phyloP scores from a whole-genome alignment of 2,329 filamentous ascomycete species.

The Alternaria infectoria region DNA sequence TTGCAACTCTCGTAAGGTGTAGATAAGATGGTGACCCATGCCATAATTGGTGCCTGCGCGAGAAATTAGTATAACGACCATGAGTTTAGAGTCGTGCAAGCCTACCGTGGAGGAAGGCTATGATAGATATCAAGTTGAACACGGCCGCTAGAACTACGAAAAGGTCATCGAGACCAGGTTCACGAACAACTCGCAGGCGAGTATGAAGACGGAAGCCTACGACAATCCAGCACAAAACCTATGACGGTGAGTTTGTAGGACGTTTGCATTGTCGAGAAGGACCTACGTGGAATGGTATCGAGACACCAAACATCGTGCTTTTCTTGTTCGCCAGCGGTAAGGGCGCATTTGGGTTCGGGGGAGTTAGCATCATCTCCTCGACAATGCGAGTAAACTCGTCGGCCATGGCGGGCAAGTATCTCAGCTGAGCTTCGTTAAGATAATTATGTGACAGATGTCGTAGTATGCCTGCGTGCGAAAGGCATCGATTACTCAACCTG shows the following conservation, averaged over 20 bases:
- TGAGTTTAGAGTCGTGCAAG: not conserved
- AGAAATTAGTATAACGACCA: slow-evolving; percentile 3
- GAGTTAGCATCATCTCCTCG: slow-evolving; percentile 21
- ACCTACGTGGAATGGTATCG: slow-evolving; percentile 37
- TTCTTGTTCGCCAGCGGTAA: slow-evolving; percentile 28
- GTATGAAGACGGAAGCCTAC: slow-evolving; percentile 37
- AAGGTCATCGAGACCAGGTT: slow-evolving; percentile 45
- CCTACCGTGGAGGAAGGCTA: slow-evolving; percentile 30
- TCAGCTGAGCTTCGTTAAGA: not conserved
- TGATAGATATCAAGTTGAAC: slow-evolving; percentile 28
- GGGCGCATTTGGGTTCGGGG: slow-evolving; percentile 32
- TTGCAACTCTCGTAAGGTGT: slow-evolving; percentile 15
- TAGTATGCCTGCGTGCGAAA: not conserved
- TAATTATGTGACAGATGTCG: not conserved
- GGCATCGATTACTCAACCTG: not conserved
- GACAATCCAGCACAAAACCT: slow-evolving; percentile 36
- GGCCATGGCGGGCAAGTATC: not conserved
- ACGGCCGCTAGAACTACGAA: slow-evolving; percentile 37
- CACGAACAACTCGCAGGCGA: slow-evolving; percentile 31
- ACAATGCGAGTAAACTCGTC: slow-evolving; percentile 22
- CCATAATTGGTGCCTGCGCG: slow-evolving; percentile 31
- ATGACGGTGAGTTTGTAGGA: slow-evolving; percentile 5
- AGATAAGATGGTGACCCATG: slow-evolving; percentile 39
- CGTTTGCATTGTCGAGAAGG: not conserved
- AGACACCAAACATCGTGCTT: slow-evolving; percentile 32